Evolutionary conservation across 495 filamentous ascomycete genomes (phyloP).

Genomic region (Annulohypoxylon stygium): DNA sequence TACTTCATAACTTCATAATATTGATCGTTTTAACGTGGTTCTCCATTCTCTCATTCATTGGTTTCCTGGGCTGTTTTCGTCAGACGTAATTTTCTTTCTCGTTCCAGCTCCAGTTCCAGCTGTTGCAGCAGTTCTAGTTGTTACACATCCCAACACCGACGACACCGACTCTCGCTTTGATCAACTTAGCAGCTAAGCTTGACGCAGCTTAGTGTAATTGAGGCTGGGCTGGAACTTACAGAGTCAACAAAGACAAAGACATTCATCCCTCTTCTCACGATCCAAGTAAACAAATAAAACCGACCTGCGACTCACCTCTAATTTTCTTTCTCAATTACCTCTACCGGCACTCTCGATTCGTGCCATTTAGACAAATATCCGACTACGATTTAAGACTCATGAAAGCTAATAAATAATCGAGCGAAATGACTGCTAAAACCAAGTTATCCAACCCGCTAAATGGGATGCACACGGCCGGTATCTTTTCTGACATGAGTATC

Average conservation of each 20-base stretch:
- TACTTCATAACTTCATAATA: slow-evolving; percentile 27
- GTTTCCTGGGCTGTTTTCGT: slow-evolving; percentile 13
- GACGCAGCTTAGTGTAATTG: slow-evolving; percentile 27
- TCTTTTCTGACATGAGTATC: slow-evolving; percentile 94
- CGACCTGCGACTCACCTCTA: background rate
- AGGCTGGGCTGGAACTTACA: slow-evolving; percentile 27
- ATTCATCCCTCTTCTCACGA: slow-evolving; percentile 13
- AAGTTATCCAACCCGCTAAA: slow-evolving; percentile 58
- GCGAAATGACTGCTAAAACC: slow-evolving; percentile 60
- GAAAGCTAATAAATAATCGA: slow-evolving; percentile 28
- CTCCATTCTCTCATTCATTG: slow-evolving; percentile 39
- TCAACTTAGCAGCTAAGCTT: slow-evolving; percentile 12
- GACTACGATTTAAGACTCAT: background rate
- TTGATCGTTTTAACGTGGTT: slow-evolving; percentile 34
- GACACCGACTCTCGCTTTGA: slow-evolving; percentile 20
- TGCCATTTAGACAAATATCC: slow-evolving; percentile 19
- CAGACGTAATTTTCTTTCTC: slow-evolving; percentile 26
- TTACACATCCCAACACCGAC: slow-evolving; percentile 11
- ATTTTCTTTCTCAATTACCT: background rate
- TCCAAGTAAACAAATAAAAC: slow-evolving; percentile 29
- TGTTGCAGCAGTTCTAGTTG: background rate
- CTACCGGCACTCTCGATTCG: background rate
- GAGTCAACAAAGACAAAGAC: slow-evolving; percentile 44
- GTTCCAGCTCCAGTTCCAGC: background rate
- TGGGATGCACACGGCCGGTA: slow-evolving; percentile 85